Evolutionary conservation across 2,329 filamentous ascomycete genomes (phyloP), one percentile per base, ranked within the genome.

Genomic region (Bretziella fagacearum): DNA sequence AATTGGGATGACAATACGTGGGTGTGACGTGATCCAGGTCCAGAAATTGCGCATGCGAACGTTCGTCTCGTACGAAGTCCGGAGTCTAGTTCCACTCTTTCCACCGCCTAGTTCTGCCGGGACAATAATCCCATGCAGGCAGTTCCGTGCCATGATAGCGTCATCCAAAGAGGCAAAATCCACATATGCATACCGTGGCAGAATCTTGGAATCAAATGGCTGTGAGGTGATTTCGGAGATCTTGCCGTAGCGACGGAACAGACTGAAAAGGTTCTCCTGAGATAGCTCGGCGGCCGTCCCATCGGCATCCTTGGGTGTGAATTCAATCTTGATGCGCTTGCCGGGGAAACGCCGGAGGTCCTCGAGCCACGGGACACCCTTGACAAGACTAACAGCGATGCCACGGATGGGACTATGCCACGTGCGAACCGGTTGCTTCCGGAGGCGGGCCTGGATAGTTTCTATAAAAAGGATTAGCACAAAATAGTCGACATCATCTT

Each of bases 231-330:
- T 95, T 54, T 96, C 85, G 20, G 77, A 71, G 44, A 98, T 77
- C 60, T 93, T 94, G 20, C 91, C 91, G 61, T 93, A 98, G 41
- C 75, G 77, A 30, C 91, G 77, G 58, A 96, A 94, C 39, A 94
- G 68, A 32, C 79, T 80, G 63, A 93, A 96, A 0, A 96, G 63
- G 1, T 77, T 76, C 60, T 98, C 91, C 56, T 93, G 85, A 0
- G 81, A 84, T 15, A 96, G 64, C 55, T 94, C 86, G 0, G 79
- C 79, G 0, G 84, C 72, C 4, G 32, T 13, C 2, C 49, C 49
- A 3, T 39, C 41, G 27, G 44, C 32, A 22, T 72, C 71, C 0
- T 75, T 73, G 3, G 86, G 76, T 6, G 89, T 70, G 53, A 95
- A 96, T 57, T 96, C 89, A 18, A 95, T 77, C 54, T 77, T 81